Evolutionary conservation across 192 early-diverging fungal species (phyloP).

Genomic region (Umbelopsis ramanniana): DNA sequence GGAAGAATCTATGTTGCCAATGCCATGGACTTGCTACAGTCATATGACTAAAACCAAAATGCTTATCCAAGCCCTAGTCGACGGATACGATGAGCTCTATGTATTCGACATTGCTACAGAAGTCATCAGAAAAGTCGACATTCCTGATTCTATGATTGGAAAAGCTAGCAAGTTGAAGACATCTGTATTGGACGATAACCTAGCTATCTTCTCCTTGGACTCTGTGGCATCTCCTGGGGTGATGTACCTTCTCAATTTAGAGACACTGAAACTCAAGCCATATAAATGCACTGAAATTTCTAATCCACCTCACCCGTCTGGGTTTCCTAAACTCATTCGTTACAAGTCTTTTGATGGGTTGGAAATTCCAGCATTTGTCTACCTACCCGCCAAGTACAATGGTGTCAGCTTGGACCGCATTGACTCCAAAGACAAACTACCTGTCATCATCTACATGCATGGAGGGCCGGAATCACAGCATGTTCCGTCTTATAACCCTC

Average conservation of each 20-base stretch:
- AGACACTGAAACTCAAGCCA: neutral
- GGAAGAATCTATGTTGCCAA: neutral
- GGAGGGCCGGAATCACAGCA: constrained; percentile 6
- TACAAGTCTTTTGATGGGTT: constrained; percentile 23
- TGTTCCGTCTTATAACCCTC: constrained; percentile 14
- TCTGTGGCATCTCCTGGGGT: constrained; percentile 11
- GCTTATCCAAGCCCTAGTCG: neutral
- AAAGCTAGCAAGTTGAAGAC: neutral
- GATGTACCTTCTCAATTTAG: neutral
- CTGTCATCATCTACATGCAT: constrained; percentile 20
- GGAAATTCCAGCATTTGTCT: constrained; percentile 10
- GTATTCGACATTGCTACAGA: constrained; percentile 4
- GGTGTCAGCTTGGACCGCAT: neutral
- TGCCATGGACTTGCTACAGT: neutral
- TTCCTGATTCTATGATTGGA: neutral
- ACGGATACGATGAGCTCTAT: constrained; percentile 15
- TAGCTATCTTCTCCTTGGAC: neutral
- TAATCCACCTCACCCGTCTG: neutral
- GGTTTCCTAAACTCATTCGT: neutral
- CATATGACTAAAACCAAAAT: neutral
- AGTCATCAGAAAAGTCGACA: neutral
- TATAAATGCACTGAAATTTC: neutral
- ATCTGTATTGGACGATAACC: neutral
- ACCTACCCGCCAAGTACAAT: constrained; percentile 5
- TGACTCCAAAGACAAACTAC: neutral